phyloP scores from a whole-genome alignment of 1,284 basidiomycete genomes.

The Coniferiporia weirii region DNA sequence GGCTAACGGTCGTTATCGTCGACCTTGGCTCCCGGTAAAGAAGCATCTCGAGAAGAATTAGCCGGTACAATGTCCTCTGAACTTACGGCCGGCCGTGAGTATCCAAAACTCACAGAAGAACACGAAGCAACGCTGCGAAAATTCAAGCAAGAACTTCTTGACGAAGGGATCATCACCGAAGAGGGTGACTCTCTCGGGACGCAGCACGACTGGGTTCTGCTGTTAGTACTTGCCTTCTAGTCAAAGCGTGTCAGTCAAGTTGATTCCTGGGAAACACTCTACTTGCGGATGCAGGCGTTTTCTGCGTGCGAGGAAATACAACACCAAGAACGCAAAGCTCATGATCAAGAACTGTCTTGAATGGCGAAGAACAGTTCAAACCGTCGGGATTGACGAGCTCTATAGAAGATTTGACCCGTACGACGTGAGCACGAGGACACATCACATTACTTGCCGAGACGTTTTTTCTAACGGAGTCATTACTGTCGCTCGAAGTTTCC shows the following conservation, averaged over 20 bases:
- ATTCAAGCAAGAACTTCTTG: constrained; percentile 13
- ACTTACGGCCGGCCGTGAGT: neutral
- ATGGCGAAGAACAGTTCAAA: constrained; percentile 53
- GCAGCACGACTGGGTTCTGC: constrained; percentile 15
- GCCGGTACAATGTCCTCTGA: neutral
- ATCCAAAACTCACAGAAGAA: constrained; percentile 12
- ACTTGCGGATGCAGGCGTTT: constrained; percentile 45
- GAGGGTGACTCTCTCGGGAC: constrained; percentile 18
- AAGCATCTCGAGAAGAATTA: neutral
- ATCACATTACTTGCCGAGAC: constrained; percentile 9
- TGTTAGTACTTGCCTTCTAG: constrained; percentile 5
- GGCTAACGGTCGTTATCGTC: neutral
- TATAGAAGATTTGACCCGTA: constrained; percentile 54
- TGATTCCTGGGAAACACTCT: neutral
- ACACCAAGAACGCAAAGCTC: constrained; percentile 45
- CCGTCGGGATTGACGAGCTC: constrained; percentile 53
- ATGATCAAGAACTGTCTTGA: constrained; percentile 57
- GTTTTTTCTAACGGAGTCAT: neutral
- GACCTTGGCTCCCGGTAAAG: neutral
- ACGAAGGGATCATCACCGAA: constrained; percentile 14
- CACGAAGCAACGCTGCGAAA: constrained; percentile 7
- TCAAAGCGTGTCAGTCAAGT: neutral
- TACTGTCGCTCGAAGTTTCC: constrained; percentile 45
- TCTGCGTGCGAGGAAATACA: constrained; percentile 59
- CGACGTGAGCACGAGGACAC: constrained; percentile 39